phyloP scores from a whole-genome alignment of 495 filamentous ascomycete genomes.

The Apiosordaria backusii region DNA sequence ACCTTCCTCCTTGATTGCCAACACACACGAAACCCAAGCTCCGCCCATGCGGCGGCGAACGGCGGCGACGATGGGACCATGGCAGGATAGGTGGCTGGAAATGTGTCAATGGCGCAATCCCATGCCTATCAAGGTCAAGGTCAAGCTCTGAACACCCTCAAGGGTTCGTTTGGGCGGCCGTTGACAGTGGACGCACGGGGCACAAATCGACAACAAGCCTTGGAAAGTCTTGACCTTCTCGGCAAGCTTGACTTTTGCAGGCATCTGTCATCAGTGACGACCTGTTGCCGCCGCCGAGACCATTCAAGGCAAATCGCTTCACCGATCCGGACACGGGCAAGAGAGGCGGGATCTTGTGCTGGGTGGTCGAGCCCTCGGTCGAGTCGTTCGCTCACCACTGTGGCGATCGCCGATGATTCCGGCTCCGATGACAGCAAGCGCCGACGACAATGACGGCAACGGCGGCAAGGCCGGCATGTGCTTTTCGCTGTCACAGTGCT shows the following conservation, averaged over 20 bases:
- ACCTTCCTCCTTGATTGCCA: not conserved
- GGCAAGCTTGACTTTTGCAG: not conserved
- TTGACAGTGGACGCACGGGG: not conserved
- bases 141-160: not conserved
- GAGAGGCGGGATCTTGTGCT: not conserved
- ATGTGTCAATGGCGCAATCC: not conserved
- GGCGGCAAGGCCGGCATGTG: not conserved
- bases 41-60: not conserved
- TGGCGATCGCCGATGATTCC: constrained; percentile 4
- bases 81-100: not conserved
- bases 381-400: constrained; percentile 4
- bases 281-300: not conserved
- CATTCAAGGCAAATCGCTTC: not conserved
- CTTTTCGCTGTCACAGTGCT: not conserved
- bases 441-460: not conserved
- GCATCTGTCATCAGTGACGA: too few relatives aligned
- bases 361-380: not conserved
- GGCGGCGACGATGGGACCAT: not conserved
- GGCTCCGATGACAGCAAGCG: constrained; percentile 1
- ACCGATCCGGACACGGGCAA: constrained; percentile 1
- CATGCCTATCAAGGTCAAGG: not conserved
- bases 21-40: not conserved
- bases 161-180: not conserved
- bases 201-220: not conserved
- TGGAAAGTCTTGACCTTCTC: not conserved